These are phyloP conservation scores for Aurantiochytrium sp. DNA, from an alignment of 108 stramenopile genomes.

Conservation along the genomic window DNA sequence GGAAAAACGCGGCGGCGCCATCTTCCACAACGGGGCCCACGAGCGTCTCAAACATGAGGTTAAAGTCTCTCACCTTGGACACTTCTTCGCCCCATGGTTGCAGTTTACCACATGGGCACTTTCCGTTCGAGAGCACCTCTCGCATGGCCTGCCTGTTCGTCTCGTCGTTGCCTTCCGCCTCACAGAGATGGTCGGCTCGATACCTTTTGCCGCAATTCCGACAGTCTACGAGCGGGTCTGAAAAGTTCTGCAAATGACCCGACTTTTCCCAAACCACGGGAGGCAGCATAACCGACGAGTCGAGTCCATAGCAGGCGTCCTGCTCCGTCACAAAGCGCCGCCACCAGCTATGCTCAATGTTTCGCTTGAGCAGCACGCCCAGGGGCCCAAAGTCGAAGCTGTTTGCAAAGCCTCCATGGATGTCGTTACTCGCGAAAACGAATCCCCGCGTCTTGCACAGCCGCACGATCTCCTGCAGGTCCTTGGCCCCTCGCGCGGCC, in stretches of 20 bases:
- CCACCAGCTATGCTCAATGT: constrained; percentile 89
- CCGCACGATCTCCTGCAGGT: constrained; percentile 48
- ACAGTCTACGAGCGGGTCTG: constrained; percentile 96
- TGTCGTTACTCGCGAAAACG: constrained; percentile 86
- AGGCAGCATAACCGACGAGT: constrained; percentile 82
- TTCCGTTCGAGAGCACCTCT: not conserved
- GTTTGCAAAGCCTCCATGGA: constrained; percentile 91
- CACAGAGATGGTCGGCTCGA: constrained; percentile 88
- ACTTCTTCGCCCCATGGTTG: not conserved
- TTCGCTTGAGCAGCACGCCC: constrained; percentile 73
- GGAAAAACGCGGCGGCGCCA: constrained; percentile 71
- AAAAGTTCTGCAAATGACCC: constrained; percentile 91
- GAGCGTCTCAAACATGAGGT: constrained; percentile 91
- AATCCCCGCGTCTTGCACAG: constrained; percentile 91
- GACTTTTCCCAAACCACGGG: constrained; percentile 87
- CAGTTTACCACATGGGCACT: not conserved
- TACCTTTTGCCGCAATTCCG: constrained; percentile 80
- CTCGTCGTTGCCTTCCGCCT: not conserved
- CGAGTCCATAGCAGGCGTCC: constrained; percentile 85
- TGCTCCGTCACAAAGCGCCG: constrained; percentile 70
- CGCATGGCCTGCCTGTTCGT: constrained; percentile 29
- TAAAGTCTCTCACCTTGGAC: constrained; percentile 67
- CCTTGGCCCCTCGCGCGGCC: not conserved
- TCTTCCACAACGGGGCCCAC: constrained; percentile 80
- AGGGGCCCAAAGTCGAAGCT: constrained; percentile 97